These are phyloP conservation scores for Puccinia novopanici DNA, from an alignment of 1,284 basidiomycete species.

Conservation along the genomic window DNA sequence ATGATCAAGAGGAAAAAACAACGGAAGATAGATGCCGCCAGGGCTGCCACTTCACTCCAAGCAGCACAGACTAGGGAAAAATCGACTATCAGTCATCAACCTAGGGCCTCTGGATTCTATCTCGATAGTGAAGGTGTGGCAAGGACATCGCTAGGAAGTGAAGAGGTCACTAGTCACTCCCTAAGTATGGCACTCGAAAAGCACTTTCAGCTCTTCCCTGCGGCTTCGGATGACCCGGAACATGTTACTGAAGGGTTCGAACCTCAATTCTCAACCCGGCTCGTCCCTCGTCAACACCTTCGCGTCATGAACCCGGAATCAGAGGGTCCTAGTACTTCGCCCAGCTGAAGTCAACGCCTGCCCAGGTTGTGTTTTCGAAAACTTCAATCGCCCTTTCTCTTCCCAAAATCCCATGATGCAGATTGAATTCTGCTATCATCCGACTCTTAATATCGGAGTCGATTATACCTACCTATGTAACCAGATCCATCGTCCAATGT, in stretches of 20 bases:
- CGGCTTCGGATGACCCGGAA: constrained; percentile 44
- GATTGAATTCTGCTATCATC: background rate
- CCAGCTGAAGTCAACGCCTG: background rate
- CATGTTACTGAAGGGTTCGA: constrained; percentile 48
- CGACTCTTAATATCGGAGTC: background rate
- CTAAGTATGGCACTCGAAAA: constrained; percentile 42
- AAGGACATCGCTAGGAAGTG: constrained; percentile 15
- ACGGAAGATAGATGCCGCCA: background rate
- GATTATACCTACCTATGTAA: background rate
- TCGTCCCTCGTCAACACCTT: constrained; percentile 36
- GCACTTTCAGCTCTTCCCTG: constrained; percentile 25
- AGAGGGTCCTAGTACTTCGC: constrained; percentile 28
- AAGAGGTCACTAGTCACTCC: constrained; percentile 12
- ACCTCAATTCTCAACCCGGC: constrained; percentile 44
- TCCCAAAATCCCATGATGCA: background rate
- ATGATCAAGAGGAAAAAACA: constrained; percentile 24
- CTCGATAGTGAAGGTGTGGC: constrained; percentile 25
- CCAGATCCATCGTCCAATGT: background rate
- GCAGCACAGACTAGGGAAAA: constrained; percentile 15
- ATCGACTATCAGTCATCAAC: constrained; percentile 11
- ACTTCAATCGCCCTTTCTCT: background rate
- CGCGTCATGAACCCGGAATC: constrained; percentile 44
- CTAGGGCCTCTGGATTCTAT: constrained; percentile 24
- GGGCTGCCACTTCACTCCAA: constrained; percentile 15
- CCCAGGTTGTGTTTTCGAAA: background rate